A percentile compares a stretch with the other conserved stretches of the same genome.
Conservation (phyloP, 768 basidiomycete genomes). For the Boletus sp. region DNA sequence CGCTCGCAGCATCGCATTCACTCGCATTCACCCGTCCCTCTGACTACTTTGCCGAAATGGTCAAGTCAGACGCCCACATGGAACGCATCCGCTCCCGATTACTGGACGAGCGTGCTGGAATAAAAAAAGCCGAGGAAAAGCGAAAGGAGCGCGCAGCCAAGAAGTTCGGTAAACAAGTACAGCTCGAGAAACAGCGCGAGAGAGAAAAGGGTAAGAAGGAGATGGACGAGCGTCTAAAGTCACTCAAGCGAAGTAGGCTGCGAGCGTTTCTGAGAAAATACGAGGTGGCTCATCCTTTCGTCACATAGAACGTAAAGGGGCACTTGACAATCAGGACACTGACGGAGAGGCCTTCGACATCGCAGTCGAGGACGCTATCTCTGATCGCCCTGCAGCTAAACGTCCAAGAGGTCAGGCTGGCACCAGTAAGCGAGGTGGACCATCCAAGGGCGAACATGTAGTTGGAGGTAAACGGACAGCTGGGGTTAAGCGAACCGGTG, state of each 20-base stretch:
- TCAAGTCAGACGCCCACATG: slow-evolving; percentile 97
- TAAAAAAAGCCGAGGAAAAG: slow-evolving; percentile 91
- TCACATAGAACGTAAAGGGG: slow-evolving; percentile 75
- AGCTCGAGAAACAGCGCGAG: slow-evolving; percentile 91
- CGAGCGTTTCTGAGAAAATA: background rate
- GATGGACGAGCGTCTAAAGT: slow-evolving; percentile 81
- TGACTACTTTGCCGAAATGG: slow-evolving; percentile 99
- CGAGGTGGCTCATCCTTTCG: slow-evolving; percentile 1
- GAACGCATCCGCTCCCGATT: slow-evolving; percentile 89
- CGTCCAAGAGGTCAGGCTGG: slow-evolving; percentile 36
- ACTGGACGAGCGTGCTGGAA: slow-evolving; percentile 82
- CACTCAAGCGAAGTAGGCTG: slow-evolving; percentile 79
- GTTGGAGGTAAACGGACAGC: slow-evolving; percentile 19
- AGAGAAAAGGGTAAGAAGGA: slow-evolving; percentile 88
- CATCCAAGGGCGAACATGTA: slow-evolving; percentile 43
- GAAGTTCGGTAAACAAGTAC: slow-evolving; percentile 98
- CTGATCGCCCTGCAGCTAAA: slow-evolving; percentile 65
- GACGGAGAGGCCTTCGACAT: slow-evolving; percentile 75
- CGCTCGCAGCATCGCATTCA: slow-evolving; percentile 73
- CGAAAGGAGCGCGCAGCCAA: slow-evolving; percentile 91
- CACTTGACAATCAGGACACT: slow-evolving; percentile 60
- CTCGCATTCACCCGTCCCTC: slow-evolving; percentile 87
- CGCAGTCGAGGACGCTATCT: slow-evolving; percentile 85
- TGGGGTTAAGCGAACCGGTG: slow-evolving; percentile 28
- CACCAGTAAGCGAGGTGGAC: slow-evolving; percentile 30